Conservation (phyloP, 768 basidiomycete species). For the Trametes cubensis region DNA sequence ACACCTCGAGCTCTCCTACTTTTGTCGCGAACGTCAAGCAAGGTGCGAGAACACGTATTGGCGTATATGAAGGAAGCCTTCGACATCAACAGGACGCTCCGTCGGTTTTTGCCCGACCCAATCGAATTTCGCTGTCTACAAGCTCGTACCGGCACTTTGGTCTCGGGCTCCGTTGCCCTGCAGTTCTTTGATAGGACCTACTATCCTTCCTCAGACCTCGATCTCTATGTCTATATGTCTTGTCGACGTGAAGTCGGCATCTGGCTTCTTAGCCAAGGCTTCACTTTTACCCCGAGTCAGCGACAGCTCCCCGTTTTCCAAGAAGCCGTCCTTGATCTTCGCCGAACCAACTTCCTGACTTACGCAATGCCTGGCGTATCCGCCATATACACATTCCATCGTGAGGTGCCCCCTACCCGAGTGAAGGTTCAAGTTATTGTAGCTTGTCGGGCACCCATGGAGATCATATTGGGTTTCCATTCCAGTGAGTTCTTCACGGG, state of each 20-base stretch:
- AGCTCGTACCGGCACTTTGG: slow-evolving; percentile 44
- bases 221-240: slow-evolving; percentile 41
- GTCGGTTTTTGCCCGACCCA: slow-evolving; percentile 40
- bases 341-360: slow-evolving; percentile 1
- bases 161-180: slow-evolving; percentile 55
- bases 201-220: slow-evolving; percentile 52
- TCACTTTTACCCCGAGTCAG: slow-evolving; percentile 30
- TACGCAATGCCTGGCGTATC: slow-evolving; percentile 34
- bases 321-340: not conserved
- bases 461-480: slow-evolving; percentile 47
- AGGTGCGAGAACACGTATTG: not conserved
- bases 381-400: slow-evolving; percentile 39
- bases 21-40: not conserved
- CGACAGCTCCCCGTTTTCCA: slow-evolving; percentile 29
- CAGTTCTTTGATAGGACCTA: slow-evolving; percentile 50
- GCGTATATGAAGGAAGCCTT: slow-evolving; percentile 16
- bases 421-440: slow-evolving; percentile 47
- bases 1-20: not conserved
- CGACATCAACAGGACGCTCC: slow-evolving; percentile 40
- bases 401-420: slow-evolving; percentile 10
- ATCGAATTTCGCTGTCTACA: slow-evolving; percentile 45
- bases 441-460: slow-evolving; percentile 35
- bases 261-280: slow-evolving; percentile 41
- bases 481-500: no score
- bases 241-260: slow-evolving; percentile 33